A percentile compares a stretch with the other conserved stretches of the same genome.
These are phyloP conservation scores for Calocera cornea DNA, from an alignment of 768 basidiomycete species.

Conservation along the genomic window DNA sequence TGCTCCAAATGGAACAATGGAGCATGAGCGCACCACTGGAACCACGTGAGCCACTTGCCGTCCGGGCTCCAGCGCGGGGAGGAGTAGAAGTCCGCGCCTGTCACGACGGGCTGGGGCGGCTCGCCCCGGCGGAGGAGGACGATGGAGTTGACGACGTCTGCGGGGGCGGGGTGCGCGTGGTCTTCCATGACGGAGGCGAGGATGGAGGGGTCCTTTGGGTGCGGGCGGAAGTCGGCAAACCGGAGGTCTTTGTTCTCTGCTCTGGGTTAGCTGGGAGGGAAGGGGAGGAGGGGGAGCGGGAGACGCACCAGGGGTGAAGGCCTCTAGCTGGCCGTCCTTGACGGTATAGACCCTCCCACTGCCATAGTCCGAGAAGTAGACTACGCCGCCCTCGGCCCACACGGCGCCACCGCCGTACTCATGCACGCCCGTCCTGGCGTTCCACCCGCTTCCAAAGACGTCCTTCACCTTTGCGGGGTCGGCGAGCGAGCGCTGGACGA, in stretches of 20 bases:
- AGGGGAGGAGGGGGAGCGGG: neutral
- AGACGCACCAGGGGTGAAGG: conserved; percentile 49
- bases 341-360: conserved; percentile 42
- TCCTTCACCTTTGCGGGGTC: conserved; percentile 33
- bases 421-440: conserved; percentile 44
- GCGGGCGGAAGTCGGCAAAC: conserved; percentile 49
- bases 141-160: conserved; percentile 43
- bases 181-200: conserved; percentile 57
- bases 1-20: neutral
- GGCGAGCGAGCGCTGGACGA: conserved; percentile 33
- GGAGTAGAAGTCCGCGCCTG: conserved; percentile 62
- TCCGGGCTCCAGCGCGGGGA: conserved; percentile 46
- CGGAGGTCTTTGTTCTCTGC: conserved; percentile 40
- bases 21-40: conserved; percentile 45
- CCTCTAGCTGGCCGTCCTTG: conserved; percentile 26
- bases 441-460: conserved; percentile 41
- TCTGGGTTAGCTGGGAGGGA: conserved; percentile 12
- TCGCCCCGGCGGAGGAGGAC: conserved; percentile 39
- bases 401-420: conserved; percentile 61
- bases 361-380: conserved; percentile 45
- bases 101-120: conserved; percentile 33
- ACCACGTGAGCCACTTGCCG: conserved; percentile 45
- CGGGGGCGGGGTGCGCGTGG: conserved; percentile 42
- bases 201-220: conserved; percentile 40
- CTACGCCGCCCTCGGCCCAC: conserved; percentile 34